Conservation (phyloP, 768 basidiomycete species). For the Suillus discolor region DNA sequence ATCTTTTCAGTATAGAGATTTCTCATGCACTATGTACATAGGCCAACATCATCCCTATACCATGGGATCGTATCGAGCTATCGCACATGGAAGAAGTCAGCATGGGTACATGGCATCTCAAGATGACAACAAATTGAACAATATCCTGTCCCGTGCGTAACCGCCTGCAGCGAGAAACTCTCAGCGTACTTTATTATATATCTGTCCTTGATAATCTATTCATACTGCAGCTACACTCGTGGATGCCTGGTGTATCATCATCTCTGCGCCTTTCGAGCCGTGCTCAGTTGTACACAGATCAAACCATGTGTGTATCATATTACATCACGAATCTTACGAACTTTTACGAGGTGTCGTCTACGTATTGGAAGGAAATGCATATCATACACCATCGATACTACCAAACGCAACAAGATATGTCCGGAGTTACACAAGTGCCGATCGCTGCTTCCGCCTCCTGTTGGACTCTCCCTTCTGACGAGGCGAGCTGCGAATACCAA, state of each 20-base stretch:
- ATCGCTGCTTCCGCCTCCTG: neutral
- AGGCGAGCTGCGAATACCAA: constrained; percentile 53
- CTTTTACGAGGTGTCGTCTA: constrained; percentile 6
- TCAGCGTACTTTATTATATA: constrained; percentile 6
- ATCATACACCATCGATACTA: neutral
- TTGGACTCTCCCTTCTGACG: constrained; percentile 19
- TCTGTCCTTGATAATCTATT: constrained; percentile 3
- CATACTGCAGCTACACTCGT: constrained; percentile 6
- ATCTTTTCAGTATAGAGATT: constrained; percentile 4
- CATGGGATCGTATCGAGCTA: constrained; percentile 68
- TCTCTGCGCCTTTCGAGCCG: constrained; percentile 9
- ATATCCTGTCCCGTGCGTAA: neutral
- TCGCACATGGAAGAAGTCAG: constrained; percentile 72
- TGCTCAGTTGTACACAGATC: constrained; percentile 21
- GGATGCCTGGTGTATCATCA: constrained; percentile 12
- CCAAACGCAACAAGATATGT: neutral
- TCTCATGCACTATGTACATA: constrained; percentile 29
- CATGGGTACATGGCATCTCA: constrained; percentile 74
- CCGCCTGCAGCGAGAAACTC: neutral
- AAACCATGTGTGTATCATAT: constrained; percentile 24
- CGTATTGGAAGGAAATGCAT: neutral
- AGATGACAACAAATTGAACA: constrained; percentile 40
- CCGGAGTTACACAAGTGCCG: neutral
- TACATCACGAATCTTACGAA: constrained; percentile 18
- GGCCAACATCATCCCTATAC: constrained; percentile 71